Evolutionary conservation across 352 stramenopile genomes (phyloP).

Genomic region (Pythium folliculosum): DNA sequence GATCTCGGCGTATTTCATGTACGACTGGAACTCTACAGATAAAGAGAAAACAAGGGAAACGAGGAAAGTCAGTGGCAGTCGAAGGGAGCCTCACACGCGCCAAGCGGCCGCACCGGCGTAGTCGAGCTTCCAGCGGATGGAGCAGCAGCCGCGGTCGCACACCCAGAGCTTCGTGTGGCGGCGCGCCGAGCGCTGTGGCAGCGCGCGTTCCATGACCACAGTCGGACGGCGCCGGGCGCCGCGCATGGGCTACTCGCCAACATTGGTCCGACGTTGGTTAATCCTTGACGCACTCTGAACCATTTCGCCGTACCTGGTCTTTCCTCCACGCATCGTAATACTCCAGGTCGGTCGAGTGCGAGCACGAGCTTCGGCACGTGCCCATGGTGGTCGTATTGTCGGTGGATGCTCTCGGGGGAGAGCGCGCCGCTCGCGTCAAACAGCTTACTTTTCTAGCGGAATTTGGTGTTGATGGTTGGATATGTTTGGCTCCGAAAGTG

Average conservation of each 20-base stretch:
- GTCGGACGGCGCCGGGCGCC: slow-evolving; percentile 11
- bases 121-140: slow-evolving; percentile 74
- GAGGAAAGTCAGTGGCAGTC: slow-evolving; percentile 4
- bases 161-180: slow-evolving; percentile 52
- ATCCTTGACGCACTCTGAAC: not conserved
- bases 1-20: slow-evolving; percentile 61
- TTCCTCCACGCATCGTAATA: slow-evolving; percentile 64
- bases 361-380: slow-evolving; percentile 55
- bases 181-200: slow-evolving; percentile 17
- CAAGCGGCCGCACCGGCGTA: slow-evolving; percentile 43
- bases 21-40: slow-evolving; percentile 53
- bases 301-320: slow-evolving; percentile 18
- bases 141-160: slow-evolving; percentile 66
- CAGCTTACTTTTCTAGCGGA: too few relatives aligned
- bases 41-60: not conserved
- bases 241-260: slow-evolving; percentile 5
- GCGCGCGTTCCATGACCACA: slow-evolving; percentile 17
- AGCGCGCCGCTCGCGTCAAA: not conserved
- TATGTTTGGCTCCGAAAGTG: slow-evolving; percentile 19
- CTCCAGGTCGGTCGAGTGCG: slow-evolving; percentile 50
- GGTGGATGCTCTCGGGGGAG: too few relatives aligned
- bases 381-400: slow-evolving; percentile 39
- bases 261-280: slow-evolving; percentile 11
- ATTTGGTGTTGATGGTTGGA: not conserved
- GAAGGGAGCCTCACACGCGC: not conserved